Evolutionary conservation across 208 protist species (phyloP).

Genomic region (Eutreptiella sp.): DNA sequence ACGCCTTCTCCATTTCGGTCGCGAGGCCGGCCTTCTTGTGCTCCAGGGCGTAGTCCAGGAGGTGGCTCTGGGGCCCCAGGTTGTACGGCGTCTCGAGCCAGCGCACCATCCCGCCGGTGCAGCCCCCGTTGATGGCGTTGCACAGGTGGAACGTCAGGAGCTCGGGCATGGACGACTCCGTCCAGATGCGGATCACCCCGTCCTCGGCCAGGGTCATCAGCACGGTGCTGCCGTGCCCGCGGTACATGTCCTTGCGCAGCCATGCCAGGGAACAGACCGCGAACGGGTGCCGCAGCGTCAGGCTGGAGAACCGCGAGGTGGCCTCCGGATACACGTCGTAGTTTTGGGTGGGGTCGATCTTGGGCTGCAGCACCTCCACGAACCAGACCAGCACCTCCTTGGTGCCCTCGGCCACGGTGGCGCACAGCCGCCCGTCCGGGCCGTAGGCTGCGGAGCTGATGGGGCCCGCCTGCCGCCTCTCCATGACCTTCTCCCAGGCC

Average conservation of each 20-base stretch:
- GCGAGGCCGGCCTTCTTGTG: background rate
- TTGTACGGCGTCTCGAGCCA: slow-evolving; percentile 8
- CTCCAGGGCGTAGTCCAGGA: background rate
- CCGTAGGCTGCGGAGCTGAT: no score
- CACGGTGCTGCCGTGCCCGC: background rate
- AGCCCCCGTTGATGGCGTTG: background rate
- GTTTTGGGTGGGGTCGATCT: no score
- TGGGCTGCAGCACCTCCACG: no score
- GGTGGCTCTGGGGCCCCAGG: background rate
- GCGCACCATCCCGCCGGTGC: background rate
- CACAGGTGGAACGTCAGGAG: slow-evolving; percentile 2
- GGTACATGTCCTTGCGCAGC: background rate
- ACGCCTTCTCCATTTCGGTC: background rate
- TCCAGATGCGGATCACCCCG: slow-evolving; percentile 7
- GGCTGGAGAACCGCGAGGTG: slow-evolving; percentile 4
- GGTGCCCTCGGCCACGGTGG: no score
- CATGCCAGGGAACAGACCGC: slow-evolving; percentile 5
- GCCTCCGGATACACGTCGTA: no score
- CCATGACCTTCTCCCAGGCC: no score
- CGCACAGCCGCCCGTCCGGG: no score
- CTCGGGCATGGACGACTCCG: slow-evolving; percentile 1
- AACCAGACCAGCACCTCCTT: no score
- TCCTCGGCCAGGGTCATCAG: background rate
- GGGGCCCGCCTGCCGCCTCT: no score
- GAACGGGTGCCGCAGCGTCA: slow-evolving; percentile 6